Conservation (phyloP, 2,329 filamentous ascomycete species). For the Botrytis medusae region DNA sequence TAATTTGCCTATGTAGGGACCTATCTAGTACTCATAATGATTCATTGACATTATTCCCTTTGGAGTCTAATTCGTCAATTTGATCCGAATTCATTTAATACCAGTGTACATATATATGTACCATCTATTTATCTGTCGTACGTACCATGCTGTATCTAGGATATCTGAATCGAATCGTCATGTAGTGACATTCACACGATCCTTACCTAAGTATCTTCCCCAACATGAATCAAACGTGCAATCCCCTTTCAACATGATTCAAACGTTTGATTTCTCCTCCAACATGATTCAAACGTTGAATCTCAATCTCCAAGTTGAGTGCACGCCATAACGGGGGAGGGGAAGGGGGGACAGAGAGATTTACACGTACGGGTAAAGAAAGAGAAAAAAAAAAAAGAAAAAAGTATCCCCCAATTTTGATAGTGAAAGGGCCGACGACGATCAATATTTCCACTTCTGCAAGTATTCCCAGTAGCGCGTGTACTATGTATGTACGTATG, state of each 20-base stretch:
- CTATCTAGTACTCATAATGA: not conserved
- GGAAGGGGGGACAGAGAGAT: not conserved
- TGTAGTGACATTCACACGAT: not conserved
- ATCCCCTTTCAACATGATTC: not conserved
- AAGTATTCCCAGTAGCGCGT: not conserved
- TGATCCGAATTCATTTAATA: not conserved
- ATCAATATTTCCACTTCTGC: constrained; percentile 12
- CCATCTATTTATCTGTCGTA: not conserved
- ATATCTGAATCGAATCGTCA: not conserved
- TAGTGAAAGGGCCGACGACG: constrained; percentile 9
- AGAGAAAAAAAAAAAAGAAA: not conserved
- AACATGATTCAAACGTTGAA: not conserved
- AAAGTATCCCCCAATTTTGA: not conserved
- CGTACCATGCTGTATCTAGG: not conserved
- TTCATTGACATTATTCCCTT: not conserved
- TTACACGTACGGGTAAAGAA: not conserved
- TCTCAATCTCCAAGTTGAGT: not conserved
- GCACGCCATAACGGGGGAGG: not conserved
- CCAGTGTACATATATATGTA: not conserved
- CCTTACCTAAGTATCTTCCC: not conserved
- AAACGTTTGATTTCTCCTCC: not conserved
- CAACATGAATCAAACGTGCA: not conserved
- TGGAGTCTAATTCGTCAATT: not conserved
- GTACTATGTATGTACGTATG: not conserved
- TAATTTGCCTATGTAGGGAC: not conserved